These are phyloP conservation scores for Kodamaea nitidulidarum DNA, from an alignment of 805 yeast genomes.

Conservation along the genomic window DNA sequence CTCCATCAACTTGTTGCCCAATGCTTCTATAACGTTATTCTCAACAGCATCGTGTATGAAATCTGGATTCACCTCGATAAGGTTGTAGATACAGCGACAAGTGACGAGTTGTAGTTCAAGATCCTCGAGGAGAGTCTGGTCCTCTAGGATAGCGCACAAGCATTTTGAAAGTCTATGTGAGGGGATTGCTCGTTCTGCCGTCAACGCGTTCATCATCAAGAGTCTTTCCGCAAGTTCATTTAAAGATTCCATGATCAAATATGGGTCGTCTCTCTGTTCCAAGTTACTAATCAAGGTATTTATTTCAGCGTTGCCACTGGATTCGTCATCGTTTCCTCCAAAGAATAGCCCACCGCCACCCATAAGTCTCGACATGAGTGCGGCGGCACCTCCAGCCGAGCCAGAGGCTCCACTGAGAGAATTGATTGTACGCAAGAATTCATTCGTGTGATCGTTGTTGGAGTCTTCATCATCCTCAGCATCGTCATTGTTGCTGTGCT, in stretches of 20 bases:
- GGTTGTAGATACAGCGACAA: conserved; percentile 77
- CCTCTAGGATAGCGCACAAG: conserved; percentile 54
- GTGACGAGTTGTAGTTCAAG: conserved; percentile 80
- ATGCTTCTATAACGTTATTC: conserved; percentile 60
- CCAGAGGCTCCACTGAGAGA: conserved; percentile 1
- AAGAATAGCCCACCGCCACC: conserved; percentile 7
- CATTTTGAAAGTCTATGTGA: conserved; percentile 50
- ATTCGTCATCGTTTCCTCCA: conserved; percentile 7
- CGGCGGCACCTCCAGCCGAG: background rate
- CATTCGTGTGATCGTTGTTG: conserved; percentile 5
- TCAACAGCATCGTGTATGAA: conserved; percentile 59
- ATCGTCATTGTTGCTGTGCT: conserved; percentile 11
- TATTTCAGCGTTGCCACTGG: conserved; percentile 26
- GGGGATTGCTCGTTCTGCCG: conserved; percentile 64
- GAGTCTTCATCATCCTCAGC: conserved; percentile 15
- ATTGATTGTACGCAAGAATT: conserved; percentile 5
- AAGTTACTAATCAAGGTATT: conserved; percentile 35
- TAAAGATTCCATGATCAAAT: conserved; percentile 56
- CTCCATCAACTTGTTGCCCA: conserved; percentile 64
- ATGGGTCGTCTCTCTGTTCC: conserved; percentile 52
- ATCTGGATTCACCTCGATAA: conserved; percentile 70
- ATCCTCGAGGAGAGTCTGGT: conserved; percentile 55
- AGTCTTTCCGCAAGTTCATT: conserved; percentile 61
- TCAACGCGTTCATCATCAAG: conserved; percentile 62
- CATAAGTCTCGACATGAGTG: conserved; percentile 3